Evolutionary conservation across 139 green algal genomes (phyloP).

Genomic region (Coelastrella sp.): DNA sequence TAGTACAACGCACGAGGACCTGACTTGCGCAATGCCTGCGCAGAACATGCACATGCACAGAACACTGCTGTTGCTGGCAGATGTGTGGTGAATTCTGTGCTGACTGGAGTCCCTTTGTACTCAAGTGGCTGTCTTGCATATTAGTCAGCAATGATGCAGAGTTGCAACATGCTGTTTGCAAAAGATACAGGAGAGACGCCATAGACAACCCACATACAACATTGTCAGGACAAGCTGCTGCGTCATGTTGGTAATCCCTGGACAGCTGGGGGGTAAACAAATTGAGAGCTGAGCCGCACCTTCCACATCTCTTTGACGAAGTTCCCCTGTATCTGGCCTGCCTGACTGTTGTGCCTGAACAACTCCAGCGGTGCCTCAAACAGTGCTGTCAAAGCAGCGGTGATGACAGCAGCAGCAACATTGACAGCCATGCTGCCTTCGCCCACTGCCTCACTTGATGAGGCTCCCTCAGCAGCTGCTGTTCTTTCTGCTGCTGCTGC

Average conservation of each 20-base stretch:
- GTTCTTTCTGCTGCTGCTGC: not conserved
- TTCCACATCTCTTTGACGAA: slow-evolving; percentile 56
- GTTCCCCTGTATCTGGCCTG: slow-evolving; percentile 48
- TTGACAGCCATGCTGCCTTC: not conserved
- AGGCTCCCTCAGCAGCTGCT: not conserved
- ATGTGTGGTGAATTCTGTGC: too few relatives aligned
- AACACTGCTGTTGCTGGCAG: not conserved
- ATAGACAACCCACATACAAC: too few relatives aligned
- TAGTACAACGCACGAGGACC: slow-evolving; percentile 53
- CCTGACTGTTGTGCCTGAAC: slow-evolving; percentile 66
- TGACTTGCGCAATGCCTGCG: slow-evolving; percentile 9
- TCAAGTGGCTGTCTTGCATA: too few relatives aligned
- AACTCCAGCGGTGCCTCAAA: slow-evolving; percentile 62
- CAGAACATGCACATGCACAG: not conserved
- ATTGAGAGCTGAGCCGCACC: not conserved
- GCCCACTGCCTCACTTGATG: not conserved
- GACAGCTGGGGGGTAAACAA: too few relatives aligned
- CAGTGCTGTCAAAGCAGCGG: slow-evolving; percentile 37
- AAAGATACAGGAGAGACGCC: too few relatives aligned
- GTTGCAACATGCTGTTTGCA: too few relatives aligned
- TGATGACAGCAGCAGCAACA: slow-evolving; percentile 12
- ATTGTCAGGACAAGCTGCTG: too few relatives aligned
- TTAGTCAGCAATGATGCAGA: too few relatives aligned
- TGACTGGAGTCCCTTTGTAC: too few relatives aligned
- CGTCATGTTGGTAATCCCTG: too few relatives aligned